Evolutionary conservation across 1,284 basidiomycete species (phyloP).

Genomic region (Paramarasmius palmivorus): DNA sequence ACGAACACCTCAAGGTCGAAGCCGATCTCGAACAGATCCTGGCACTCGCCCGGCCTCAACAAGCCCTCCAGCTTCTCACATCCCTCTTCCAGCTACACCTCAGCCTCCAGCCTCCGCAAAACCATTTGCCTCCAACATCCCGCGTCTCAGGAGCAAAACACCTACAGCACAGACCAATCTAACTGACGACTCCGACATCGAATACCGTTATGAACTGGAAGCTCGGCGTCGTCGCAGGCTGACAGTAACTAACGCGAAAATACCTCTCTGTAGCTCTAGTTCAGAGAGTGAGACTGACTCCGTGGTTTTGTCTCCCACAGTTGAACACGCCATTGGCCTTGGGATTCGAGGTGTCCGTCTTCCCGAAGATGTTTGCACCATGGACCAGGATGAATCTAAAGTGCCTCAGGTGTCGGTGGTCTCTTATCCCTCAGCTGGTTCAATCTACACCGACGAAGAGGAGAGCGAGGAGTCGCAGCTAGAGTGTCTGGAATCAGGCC

Average conservation of each 20-base stretch:
- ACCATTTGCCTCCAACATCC: conserved; percentile 35
- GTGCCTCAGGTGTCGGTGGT: conserved; percentile 5
- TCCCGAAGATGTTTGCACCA: conserved; percentile 11
- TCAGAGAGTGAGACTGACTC: conserved; percentile 35
- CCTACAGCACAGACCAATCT: conserved; percentile 15
- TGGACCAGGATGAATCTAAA: neutral
- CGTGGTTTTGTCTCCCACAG: neutral
- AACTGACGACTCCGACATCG: conserved; percentile 44
- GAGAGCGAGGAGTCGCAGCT: conserved; percentile 10
- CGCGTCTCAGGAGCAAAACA: conserved; percentile 31
- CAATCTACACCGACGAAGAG: conserved; percentile 20
- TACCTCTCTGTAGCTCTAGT: conserved; percentile 43
- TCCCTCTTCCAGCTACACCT: conserved; percentile 12
- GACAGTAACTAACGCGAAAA: conserved; percentile 53
- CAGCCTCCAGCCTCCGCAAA: conserved; percentile 5
- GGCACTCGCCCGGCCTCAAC: conserved; percentile 24
- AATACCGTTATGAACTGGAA: conserved; percentile 38
- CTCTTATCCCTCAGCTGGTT: conserved; percentile 12
- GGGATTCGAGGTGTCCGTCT: conserved; percentile 1
- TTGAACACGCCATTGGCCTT: neutral
- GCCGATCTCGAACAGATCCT: conserved; percentile 42
- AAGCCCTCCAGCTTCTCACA: conserved; percentile 18
- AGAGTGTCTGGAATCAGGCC: too few relatives aligned
- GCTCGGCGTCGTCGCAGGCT: conserved; percentile 40
- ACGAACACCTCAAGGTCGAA: conserved; percentile 16